Percentiles rank a stretch among this genome's conserved stretches.
Conservation (phyloP, 163 green algal species). For the Trebouxiophyceae sp. region DNA sequence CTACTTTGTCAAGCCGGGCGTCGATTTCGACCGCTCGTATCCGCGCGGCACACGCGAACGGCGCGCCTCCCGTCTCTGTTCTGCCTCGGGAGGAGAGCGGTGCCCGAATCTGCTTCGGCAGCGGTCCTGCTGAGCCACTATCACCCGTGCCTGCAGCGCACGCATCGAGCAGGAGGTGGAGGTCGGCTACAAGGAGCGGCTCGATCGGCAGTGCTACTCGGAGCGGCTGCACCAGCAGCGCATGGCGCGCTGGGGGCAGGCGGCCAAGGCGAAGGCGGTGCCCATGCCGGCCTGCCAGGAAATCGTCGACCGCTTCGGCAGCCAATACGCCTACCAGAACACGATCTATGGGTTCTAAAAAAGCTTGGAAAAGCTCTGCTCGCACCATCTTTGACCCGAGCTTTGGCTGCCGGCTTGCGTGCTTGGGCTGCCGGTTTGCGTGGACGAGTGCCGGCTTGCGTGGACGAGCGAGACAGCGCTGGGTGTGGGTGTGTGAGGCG, state of each 20-base stretch:
- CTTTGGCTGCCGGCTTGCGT: no score
- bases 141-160: neutral
- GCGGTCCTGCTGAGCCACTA: neutral
- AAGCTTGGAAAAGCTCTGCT: no score
- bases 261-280: conserved; percentile 12
- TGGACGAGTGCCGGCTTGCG: no score
- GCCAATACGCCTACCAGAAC: conserved; percentile 1
- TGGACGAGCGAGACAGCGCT: no score
- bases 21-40: conserved; percentile 23
- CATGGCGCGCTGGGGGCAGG: conserved; percentile 18
- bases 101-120: no score
- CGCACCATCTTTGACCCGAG: no score
- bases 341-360: neutral
- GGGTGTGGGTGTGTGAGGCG: no score
- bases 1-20: conserved; percentile 26
- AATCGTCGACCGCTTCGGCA: conserved; percentile 6
- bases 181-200: conserved; percentile 32
- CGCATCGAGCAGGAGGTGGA: conserved; percentile 29
- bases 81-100: neutral
- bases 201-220: conserved; percentile 34
- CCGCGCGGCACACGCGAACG: conserved; percentile 7
- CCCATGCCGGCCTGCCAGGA: conserved; percentile 17
- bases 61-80: conserved; percentile 1
- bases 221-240: conserved; percentile 38
- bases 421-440: no score